Evolutionary conservation across 148 eudicot species (phyloP).

Genomic region (Rheum nobile): DNA sequence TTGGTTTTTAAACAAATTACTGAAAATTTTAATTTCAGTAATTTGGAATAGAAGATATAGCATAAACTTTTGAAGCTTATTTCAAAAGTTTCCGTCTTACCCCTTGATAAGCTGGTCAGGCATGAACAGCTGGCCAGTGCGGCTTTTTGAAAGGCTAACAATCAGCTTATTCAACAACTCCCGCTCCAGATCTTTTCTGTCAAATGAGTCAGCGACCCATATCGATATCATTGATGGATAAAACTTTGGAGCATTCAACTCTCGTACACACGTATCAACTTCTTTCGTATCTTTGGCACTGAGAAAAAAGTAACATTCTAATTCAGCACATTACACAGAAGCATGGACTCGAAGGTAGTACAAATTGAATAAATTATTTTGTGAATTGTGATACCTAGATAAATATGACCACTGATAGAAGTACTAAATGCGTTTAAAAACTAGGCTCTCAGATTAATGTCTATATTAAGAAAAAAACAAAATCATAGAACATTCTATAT

Average conservation of each 20-base stretch:
- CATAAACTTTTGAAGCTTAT: too few species aligned
- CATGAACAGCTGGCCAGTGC: conserved; percentile 27
- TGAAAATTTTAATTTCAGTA: too few species aligned
- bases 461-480: too few species aligned
- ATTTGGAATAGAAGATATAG: too few species aligned
- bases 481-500: too few species aligned
- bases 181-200: conserved; percentile 77
- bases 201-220: conserved; percentile 80
- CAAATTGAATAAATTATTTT: too few species aligned
- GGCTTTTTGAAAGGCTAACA: too few species aligned
- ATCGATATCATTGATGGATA: too few species aligned
- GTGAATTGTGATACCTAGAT: not conserved
- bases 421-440: not conserved
- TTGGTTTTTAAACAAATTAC: too few species aligned
- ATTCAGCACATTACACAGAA: not conserved
- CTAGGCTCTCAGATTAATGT: not conserved
- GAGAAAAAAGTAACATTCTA: conserved; percentile 8
- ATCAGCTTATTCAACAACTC: conserved; percentile 54
- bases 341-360: too few species aligned
- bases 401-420: not conserved
- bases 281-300: conserved; percentile 83
- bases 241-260: too few species aligned
- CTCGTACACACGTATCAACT: too few species aligned
- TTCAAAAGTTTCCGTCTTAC: conserved; percentile 21
- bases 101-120: conserved; percentile 52